Evolutionary conservation across 2,329 filamentous ascomycete species (phyloP).

Genomic region (Talaromyces sp.): DNA sequence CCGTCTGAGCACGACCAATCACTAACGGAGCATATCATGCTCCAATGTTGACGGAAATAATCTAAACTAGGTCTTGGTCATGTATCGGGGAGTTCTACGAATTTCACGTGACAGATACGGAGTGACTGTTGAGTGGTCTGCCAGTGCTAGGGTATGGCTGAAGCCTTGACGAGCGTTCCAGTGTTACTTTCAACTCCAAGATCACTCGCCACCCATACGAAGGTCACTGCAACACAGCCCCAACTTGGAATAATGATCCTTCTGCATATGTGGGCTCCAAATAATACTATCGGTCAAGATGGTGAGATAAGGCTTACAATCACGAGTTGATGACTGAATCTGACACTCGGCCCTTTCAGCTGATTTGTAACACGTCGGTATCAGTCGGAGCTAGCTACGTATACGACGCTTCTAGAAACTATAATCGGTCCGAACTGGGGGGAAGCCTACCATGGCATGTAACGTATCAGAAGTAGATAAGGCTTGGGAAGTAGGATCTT

Average conservation of each 20-base stretch:
- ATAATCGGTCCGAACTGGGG: not conserved
- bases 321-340: not conserved
- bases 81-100: not conserved
- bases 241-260: not conserved
- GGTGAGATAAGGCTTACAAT: not conserved
- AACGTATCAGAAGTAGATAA: not conserved
- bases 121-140: not conserved
- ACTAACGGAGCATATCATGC: not conserved
- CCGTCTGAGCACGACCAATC: not conserved
- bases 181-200: not conserved
- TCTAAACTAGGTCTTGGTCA: not conserved
- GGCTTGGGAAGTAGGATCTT: not conserved
- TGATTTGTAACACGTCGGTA: not conserved
- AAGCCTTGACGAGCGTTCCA: not conserved
- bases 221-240: not conserved
- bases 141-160: not conserved
- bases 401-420: not conserved
- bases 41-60: not conserved
- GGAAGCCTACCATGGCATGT: not conserved
- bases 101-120: not conserved
- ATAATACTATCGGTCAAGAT: not conserved
- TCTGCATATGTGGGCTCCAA: not conserved
- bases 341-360: not conserved
- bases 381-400: not conserved
- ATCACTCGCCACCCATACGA: not conserved